Evolutionary conservation across 352 stramenopile species (phyloP), one percentile per base, ranked within the genome.

Genomic region (Phytophthora vignae): DNA sequence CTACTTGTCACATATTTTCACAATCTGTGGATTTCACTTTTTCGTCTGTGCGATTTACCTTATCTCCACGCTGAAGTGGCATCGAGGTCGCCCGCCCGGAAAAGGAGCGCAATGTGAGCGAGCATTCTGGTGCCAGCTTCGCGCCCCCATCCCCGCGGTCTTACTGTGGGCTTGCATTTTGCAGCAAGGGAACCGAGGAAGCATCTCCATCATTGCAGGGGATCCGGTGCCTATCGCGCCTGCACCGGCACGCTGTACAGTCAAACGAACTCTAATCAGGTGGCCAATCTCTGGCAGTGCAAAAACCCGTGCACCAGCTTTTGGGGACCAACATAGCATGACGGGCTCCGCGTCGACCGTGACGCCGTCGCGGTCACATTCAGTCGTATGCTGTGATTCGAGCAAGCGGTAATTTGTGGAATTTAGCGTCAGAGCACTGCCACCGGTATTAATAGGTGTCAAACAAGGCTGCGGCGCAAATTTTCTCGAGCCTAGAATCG

Each of bases 311-410:
- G 9, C 11, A 40, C 33, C 27, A 6, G 27, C 8, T 5, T 40
- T 48, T 50, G 55, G 29, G 59, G 36, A 66, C 59, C 46, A 66
- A 54, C 31, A 17, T 22, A 27, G 33, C 57, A 27, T 66, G 48
- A 66, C 59, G 59, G 59, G 15, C 59, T 66, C 48, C 59, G 59
- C 48, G 59, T 66, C 59, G 59, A 58, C 49, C 59, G 31, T 58
- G 59, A 66, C 48, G 59, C 46, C 10, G n/a, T 21, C 48, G 10
- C 27, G 48, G 31, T 66, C 59, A 66, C 48, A 21, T 49, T 21
- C 42, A 14, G 27, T 2, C 2, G 27, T 25, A 25, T 25, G 22
- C 22, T 25, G 22, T 25, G 22, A 25, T 25, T 25, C 22, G 22
- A 25, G 22, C 22, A 25, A 25, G 22, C 22, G n/a, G n/a, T n/a